Conservation (phyloP, 176 grass and related monocot species). For the Oryza meridionalis region DNA sequence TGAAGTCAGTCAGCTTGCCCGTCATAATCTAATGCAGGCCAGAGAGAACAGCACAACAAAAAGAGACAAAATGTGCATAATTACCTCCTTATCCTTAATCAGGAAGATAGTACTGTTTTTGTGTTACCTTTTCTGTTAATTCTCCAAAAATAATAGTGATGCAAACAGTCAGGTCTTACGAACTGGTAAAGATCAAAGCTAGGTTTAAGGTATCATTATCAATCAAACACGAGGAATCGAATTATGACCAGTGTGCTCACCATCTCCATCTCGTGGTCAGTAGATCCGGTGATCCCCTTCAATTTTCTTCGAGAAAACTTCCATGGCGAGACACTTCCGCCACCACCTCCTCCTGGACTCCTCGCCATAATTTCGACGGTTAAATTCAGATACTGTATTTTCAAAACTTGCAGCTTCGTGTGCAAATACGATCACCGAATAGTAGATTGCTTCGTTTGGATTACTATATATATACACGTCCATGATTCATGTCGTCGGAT, state of each 20-base stretch:
- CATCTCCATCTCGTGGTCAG: neutral
- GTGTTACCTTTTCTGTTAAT: neutral
- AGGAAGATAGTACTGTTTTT: neutral
- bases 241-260: neutral
- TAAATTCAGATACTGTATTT: too few species aligned
- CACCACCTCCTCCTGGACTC: too few species aligned
- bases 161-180: neutral
- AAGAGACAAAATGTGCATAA: neutral
- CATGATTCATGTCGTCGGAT: too few species aligned
- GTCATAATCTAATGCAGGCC: neutral
- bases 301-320: too few species aligned
- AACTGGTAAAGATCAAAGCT: neutral
- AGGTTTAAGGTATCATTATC: neutral
- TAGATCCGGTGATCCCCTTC: neutral
- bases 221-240: neutral
- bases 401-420: too few species aligned
- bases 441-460: too few species aligned
- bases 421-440: too few species aligned
- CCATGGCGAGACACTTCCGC: too few species aligned
- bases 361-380: too few species aligned
- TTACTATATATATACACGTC: too few species aligned
- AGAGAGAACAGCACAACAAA: too few species aligned
- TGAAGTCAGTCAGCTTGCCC: neutral
- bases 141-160: neutral
- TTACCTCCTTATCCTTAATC: neutral